A percentile compares a stretch with the other conserved stretches of the same genome.
Evolutionary conservation across 345 rosid genomes (phyloP).

Genomic region (Camelina laxa): DNA sequence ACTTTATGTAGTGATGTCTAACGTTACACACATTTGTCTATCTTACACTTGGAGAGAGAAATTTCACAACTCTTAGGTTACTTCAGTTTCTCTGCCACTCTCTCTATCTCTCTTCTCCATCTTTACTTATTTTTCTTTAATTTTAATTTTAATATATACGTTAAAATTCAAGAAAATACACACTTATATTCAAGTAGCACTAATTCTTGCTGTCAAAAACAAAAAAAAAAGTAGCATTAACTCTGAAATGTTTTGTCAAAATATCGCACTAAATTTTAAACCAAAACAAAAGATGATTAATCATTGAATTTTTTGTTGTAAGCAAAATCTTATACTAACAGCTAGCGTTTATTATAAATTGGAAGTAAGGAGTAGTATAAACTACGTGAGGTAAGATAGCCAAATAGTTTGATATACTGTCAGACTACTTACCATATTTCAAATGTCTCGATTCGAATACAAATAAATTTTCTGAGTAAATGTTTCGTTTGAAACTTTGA

Average conservation of each 20-base stretch:
- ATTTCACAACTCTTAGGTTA: constrained; percentile 45
- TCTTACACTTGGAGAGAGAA: constrained; percentile 44
- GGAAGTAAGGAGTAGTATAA: background rate
- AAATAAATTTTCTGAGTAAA: background rate
- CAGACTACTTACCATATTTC: constrained; percentile 29
- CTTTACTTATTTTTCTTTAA: background rate
- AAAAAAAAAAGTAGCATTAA: background rate
- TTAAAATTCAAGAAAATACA: background rate
- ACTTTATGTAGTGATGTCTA: constrained; percentile 47
- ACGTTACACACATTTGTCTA: constrained; percentile 48
- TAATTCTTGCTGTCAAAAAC: no score
- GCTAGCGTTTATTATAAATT: background rate
- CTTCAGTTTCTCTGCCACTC: constrained; percentile 44
- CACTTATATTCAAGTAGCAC: background rate
- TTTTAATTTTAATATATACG: background rate
- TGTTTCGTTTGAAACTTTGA: constrained; percentile 11
- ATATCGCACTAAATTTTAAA: background rate
- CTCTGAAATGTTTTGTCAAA: background rate
- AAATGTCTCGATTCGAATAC: background rate
- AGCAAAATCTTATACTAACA: background rate
- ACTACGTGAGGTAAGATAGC: constrained; percentile 26
- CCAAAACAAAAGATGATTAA: background rate
- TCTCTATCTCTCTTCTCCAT: background rate
- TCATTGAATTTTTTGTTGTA: background rate
- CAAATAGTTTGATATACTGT: constrained; percentile 9